Conservation (phyloP, 805 yeast species). For the Candida orba region DNA sequence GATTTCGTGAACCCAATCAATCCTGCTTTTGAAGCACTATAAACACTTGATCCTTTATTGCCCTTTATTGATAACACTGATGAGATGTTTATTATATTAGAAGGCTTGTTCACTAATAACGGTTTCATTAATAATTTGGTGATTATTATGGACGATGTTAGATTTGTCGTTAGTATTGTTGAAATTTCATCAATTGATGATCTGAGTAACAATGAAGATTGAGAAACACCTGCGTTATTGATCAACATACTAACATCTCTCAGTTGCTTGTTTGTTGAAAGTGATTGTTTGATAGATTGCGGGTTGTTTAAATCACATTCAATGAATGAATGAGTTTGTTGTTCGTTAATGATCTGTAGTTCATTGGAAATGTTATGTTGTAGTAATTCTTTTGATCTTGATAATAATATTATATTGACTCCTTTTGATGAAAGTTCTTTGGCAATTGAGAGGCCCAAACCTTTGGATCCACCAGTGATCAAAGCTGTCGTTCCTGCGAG, state of each 20-base stretch:
- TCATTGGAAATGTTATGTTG: constrained; percentile 17
- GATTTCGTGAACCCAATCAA: constrained; percentile 53
- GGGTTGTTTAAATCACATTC: constrained; percentile 13
- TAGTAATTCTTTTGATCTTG: constrained; percentile 38
- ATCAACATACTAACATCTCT: constrained; percentile 23
- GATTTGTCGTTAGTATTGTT: constrained; percentile 45
- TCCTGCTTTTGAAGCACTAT: constrained; percentile 68
- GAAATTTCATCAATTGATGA: constrained; percentile 36
- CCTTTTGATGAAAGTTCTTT: constrained; percentile 42
- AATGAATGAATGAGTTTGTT: constrained; percentile 16
- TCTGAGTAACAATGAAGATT: constrained; percentile 40
- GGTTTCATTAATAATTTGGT: constrained; percentile 44
- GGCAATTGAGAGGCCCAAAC: constrained; percentile 58
- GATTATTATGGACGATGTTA: constrained; percentile 53
- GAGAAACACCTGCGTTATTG: constrained; percentile 55
- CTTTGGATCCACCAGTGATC: constrained; percentile 65
- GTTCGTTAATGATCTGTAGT: constrained; percentile 4
- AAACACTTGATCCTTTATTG: constrained; percentile 53
- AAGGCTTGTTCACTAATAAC: constrained; percentile 36
- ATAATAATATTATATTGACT: constrained; percentile 41
- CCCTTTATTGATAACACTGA: constrained; percentile 51
- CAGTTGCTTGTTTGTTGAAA: constrained; percentile 4
- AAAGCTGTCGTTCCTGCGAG: constrained; percentile 33
- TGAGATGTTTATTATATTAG: constrained; percentile 52
- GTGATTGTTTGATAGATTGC: neutral